Base-by-base conservation (phyloP, 352 stramenopile genomes). In the Thalassiosira pacifica region DNA sequence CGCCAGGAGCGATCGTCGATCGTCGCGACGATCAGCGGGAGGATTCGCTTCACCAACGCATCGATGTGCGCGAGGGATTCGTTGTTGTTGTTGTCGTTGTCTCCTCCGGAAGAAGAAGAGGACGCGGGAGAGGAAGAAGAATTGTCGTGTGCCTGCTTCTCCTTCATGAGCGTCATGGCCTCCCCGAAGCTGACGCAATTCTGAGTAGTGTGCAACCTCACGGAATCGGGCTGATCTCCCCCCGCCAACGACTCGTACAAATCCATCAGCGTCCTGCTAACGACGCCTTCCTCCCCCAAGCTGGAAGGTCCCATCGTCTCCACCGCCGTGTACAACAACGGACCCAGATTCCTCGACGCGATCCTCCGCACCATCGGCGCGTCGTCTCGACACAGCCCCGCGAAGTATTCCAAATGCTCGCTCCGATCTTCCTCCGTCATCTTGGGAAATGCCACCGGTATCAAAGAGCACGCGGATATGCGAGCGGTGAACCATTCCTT, bases 1-100 rank as follows among this genome's bases (percentile, higher is more conserved):
- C 98, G 96, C 98, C 98, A 99, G 31, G 97, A 98, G n/a, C 96
- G 96, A 90, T 99, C 98, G 45, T 96, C 93, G 24, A 97, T 98
- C 0, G 95, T 97, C 34, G 97, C 94, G 29, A 98, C 95, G 53
- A 98, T 95, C 0, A 97, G 93, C 11, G 97, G 96, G 6, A 99
- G 82, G 11, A 99, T 90, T 53, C 97, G 91, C 6, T 95, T 89
- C 3, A 94, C 90, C 42, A 98, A 87, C 10, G 93, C 79, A 27
- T 83, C 65, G 27, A 72, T 82, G 5, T 52, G 27, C 16, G 16
- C 32, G 96, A 65, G 64, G 9, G 64, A 59, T 31, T 70, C 26
- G 13, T n/a, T n/a, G n/a, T n/a, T n/a, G n/a, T n/a, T n/a, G n/a
- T n/a, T n/a, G n/a, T n/a, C n/a, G n/a, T 31, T 60, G 4, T 55